Evolutionary conservation across 306 rosid species (phyloP), one percentile per base, ranked within the genome.

Genomic region (Ormosia semicastrata): DNA sequence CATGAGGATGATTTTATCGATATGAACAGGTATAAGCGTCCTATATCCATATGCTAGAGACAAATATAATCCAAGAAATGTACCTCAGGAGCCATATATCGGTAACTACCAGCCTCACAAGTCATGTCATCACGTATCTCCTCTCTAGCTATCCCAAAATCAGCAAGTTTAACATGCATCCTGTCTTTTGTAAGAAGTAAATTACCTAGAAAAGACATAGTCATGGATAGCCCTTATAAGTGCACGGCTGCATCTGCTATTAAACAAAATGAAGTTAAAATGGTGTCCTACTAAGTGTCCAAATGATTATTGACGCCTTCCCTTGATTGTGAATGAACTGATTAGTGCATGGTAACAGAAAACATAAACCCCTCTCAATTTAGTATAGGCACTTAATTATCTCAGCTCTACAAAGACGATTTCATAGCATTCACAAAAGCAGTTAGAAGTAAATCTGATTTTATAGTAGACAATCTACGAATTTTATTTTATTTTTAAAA

Each of bases 51-150:
- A 67, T 18, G 8, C 8, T 24, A 46, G 3, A n/a, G 14, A 32
- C 3, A 58, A 8, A 83, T 47, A 40, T 66, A 66, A n/a, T 12
- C 8, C 39, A 7, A 29, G n/a, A 17, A 75, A 70, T 33, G 53
- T 49, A 88, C 90, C 94, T 88, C 94, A 41, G 94, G 92, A 76
- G 94, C 94, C 94, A 90, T 90, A 89, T 90, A 90, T 9, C 92
- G 83, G 80, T 88, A 88, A 43, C 88, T 90, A 53, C 94, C 91
- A 39, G 89, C 90, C 76, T 88, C 94, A 63, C 60, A 34, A 10
- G 92, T 84, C 94, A 90, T 90, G 58, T 77, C 88, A 8, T 76
- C 84, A 0, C 78, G 18, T 15, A 73, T 44, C 78, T 78, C 83
- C 83, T 86, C 88, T 72, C 92, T 82, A 24, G 92, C 90, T 5